Evolutionary conservation across 2,329 filamentous ascomycete genomes (phyloP), one percentile per base, ranked within the genome.

Genomic region (Hypoxylon sp.): DNA sequence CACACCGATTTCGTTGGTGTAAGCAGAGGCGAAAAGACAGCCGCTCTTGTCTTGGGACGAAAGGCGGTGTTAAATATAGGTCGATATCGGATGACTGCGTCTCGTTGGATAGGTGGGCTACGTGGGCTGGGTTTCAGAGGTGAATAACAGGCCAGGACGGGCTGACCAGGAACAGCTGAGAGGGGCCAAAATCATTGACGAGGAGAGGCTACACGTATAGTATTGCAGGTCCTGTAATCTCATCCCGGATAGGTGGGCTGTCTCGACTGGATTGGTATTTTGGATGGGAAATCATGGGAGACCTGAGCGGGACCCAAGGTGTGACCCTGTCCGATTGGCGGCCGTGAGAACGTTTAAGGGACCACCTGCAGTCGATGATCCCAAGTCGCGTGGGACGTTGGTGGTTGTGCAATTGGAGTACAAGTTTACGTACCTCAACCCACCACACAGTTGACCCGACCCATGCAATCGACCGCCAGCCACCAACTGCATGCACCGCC

Each of bases 311-410:
- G 47, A 69, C 62, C 63, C 54, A 68, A 68, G 65, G 70, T 69
- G 65, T 75, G 71, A 73, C 68, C 39, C 69, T 71, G 69, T 72
- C 68, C 61, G 59, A 65, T 71, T 70, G 55, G 64, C 65, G 67
- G 68, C 61, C 37, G 61, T 53, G 48, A 56, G 46, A 57, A 53
- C 53, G 52, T 53, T 39, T 44, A 61, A 67, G 62, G 65, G 62
- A 62, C 62, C 53, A 60, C 32, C 46, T 51, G 56, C 56, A 55
- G 71, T 67, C 55, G 72, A 72, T 75, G 73, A 73, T 73, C 70
- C 21, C 15, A 61, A 62, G 73, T 73, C 73, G 71, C 73, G 71
- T 74, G 73, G 68, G 63, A 68, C 70, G 66, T 65, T 65, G 53
- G 54, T 60, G 52, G 51, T 65, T 58, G 53, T 62, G 53, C 54